These are phyloP conservation scores for Annona squamosa DNA, from an alignment of 164 flowering plant species.

Conservation along the genomic window DNA sequence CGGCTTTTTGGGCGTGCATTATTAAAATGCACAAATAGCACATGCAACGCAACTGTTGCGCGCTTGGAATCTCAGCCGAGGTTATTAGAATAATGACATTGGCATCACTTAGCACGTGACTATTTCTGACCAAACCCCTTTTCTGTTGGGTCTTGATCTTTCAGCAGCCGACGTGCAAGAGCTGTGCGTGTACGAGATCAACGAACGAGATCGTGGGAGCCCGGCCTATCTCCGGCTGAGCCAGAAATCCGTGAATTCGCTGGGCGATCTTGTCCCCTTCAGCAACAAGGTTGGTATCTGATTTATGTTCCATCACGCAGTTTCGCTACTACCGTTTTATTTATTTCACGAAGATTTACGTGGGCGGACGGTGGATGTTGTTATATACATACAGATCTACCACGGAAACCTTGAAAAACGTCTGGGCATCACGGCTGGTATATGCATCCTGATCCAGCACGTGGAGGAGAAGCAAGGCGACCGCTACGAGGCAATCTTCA, in stretches of 20 bases:
- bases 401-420: slow-evolving; percentile 52
- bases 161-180: slow-evolving; percentile 44
- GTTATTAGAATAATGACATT: no score
- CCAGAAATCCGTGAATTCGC: slow-evolving; percentile 37
- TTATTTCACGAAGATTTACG: no score
- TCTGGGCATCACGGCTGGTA: slow-evolving; percentile 52
- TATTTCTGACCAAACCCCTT: background rate
- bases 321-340: no score
- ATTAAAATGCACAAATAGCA: no score
- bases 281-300: slow-evolving; percentile 35
- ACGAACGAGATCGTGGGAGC: slow-evolving; percentile 69
- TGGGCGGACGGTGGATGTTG: no score
- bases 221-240: slow-evolving; percentile 60
- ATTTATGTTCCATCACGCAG: no score
- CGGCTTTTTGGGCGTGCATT: no score
- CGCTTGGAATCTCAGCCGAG: no score
- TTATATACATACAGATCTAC: slow-evolving; percentile 28
- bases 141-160: background rate
- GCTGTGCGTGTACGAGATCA: slow-evolving; percentile 57
- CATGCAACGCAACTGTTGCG: no score
- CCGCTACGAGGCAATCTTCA: slow-evolving; percentile 62
- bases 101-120: background rate
- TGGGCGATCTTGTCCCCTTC: slow-evolving; percentile 71
- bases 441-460: slow-evolving; percentile 50
- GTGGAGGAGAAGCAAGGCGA: slow-evolving; percentile 59